These are phyloP conservation scores for Neoscytalidium dimidiatum DNA, from an alignment of 2,329 filamentous ascomycete species.

Conservation along the genomic window DNA sequence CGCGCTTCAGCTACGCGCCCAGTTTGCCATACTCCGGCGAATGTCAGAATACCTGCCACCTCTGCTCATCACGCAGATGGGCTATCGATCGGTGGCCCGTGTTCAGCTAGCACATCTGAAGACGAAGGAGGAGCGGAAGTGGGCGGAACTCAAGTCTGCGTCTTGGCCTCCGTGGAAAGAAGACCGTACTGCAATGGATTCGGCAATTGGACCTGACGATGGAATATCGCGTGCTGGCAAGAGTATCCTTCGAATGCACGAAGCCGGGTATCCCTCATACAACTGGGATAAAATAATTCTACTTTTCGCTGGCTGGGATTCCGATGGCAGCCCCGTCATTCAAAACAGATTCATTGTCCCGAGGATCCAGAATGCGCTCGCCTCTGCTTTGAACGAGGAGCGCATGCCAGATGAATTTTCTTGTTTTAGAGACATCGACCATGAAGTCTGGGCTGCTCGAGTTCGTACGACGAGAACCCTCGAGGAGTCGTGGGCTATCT, in stretches of 20 bases:
- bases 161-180: conserved; percentile 70
- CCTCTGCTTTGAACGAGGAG: conserved; percentile 20
- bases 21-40: conserved; percentile 57
- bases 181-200: conserved; percentile 61
- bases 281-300: conserved; percentile 56
- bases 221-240: conserved; percentile 59
- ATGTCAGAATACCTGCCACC: conserved; percentile 59
- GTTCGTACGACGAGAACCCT: conserved; percentile 61
- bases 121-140: conserved; percentile 56
- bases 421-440: conserved; percentile 14
- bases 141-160: conserved; percentile 59
- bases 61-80: conserved; percentile 57
- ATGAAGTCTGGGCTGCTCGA: conserved; percentile 54
- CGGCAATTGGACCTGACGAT: conserved; percentile 56
- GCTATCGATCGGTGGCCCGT: conserved; percentile 58
- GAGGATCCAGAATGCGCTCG: conserved; percentile 21
- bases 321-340: conserved; percentile 63
- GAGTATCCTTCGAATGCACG: conserved; percentile 57
- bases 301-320: conserved; percentile 64
- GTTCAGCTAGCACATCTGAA: conserved; percentile 62
- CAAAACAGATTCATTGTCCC: conserved; percentile 55
- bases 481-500: conserved; percentile 67
- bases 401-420: neutral
- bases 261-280: conserved; percentile 57
- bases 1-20: conserved; percentile 56